These are phyloP conservation scores for Nissolia schottii DNA, from an alignment of 306 rosid genomes.

Conservation along the genomic window DNA sequence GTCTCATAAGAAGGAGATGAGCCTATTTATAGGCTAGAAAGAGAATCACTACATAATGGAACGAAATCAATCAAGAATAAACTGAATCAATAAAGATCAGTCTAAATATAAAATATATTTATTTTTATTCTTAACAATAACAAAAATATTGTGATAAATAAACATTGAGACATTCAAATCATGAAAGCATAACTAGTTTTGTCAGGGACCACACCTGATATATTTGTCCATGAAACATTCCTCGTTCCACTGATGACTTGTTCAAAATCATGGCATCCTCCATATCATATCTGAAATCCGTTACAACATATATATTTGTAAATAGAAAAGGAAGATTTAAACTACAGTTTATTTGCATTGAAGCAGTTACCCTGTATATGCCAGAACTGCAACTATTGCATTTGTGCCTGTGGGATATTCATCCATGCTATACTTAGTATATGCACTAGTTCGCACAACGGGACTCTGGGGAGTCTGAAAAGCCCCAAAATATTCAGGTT, in stretches of 20 bases:
- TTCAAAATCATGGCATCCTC: slow-evolving; percentile 98
- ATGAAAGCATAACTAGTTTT: not conserved
- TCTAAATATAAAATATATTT: too few species aligned
- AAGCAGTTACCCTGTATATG: slow-evolving; percentile 86
- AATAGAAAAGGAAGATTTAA: slow-evolving; percentile 12
- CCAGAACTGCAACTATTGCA: slow-evolving; percentile 92
- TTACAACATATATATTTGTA: slow-evolving; percentile 8
- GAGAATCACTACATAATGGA: too few species aligned
- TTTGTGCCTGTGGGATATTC: slow-evolving; percentile 92
- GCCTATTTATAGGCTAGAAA: too few species aligned
- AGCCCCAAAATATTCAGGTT: slow-evolving; percentile 28
- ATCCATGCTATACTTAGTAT: slow-evolving; percentile 60
- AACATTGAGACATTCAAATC: not conserved
- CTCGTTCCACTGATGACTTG: slow-evolving; percentile 96
- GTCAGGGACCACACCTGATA: slow-evolving; percentile 62
- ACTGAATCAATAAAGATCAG: too few species aligned
- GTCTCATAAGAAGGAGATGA: too few species aligned
- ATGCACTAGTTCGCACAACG: slow-evolving; percentile 78
- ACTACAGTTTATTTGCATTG: slow-evolving; percentile 5
- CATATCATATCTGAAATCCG: slow-evolving; percentile 78
- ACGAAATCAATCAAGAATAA: too few species aligned
- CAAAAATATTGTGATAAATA: not conserved
- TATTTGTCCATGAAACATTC: slow-evolving; percentile 93
- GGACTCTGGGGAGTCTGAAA: slow-evolving; percentile 91
- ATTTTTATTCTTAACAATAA: too few species aligned